phyloP scores from a whole-genome alignment of 371 early-diverging fungal genomes.

The Rhizopus sp. region DNA sequence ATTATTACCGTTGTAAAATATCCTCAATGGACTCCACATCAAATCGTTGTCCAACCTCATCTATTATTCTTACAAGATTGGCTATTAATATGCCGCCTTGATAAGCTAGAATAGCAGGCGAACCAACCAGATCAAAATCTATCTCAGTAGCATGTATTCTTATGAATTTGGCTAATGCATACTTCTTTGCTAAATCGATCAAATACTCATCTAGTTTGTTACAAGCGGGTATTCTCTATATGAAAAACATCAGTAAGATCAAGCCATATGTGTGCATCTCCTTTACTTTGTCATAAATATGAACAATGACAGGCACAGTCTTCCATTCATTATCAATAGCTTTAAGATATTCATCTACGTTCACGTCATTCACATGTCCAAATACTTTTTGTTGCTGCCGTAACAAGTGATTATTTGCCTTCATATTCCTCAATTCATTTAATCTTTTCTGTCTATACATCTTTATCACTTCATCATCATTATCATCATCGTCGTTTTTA shows the following conservation, averaged over 20 bases:
- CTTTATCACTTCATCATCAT: constrained; percentile 39
- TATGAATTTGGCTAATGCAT: constrained; percentile 51
- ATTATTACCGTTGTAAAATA: constrained; percentile 36
- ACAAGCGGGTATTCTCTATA: constrained; percentile 39
- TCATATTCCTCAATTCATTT: constrained; percentile 32
- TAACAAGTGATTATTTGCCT: constrained; percentile 22
- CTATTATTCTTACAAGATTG: constrained; percentile 53
- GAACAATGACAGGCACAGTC: constrained; percentile 48
- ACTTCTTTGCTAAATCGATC: constrained; percentile 41
- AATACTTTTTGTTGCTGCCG: constrained; percentile 39
- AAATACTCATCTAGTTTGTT: constrained; percentile 38
- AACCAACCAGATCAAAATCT: constrained; percentile 55
- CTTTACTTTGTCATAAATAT: constrained; percentile 50
- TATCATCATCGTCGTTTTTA: constrained; percentile 30
- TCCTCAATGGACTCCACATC: constrained; percentile 45
- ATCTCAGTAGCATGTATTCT: constrained; percentile 49
- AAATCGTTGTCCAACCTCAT: constrained; percentile 39
- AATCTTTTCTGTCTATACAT: constrained; percentile 43
- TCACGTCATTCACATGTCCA: constrained; percentile 42
- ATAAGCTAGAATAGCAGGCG: constrained; percentile 57
- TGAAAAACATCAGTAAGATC: constrained; percentile 3
- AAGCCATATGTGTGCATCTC: neutral
- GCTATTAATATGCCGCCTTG: constrained; percentile 48
- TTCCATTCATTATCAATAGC: constrained; percentile 52
- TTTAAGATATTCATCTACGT: constrained; percentile 41